Conservation (phyloP, 2,329 filamentous ascomycete genomes). For the Colletotrichum sp. region DNA sequence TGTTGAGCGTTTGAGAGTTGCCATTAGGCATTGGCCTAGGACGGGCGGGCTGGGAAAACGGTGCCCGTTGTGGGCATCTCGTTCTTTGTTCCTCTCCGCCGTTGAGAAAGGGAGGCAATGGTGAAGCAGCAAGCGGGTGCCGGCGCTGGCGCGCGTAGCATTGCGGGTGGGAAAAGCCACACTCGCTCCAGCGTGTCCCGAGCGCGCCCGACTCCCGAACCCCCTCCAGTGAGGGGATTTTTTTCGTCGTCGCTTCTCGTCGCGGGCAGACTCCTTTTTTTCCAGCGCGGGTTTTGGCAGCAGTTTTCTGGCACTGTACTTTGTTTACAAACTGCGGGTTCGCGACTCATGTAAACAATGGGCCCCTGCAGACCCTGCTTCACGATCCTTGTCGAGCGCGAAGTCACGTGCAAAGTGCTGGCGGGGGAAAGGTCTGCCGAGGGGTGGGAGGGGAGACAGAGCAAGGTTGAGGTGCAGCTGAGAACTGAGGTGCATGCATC, state of each 20-base stretch:
- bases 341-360: constrained; percentile 23
- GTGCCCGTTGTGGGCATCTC: background rate
- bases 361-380: constrained; percentile 9
- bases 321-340: constrained; percentile 18
- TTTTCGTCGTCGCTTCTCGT: background rate
- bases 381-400: constrained; percentile 6
- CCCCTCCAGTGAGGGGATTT: background rate
- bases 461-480: background rate
- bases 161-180: background rate
- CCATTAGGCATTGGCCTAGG: background rate
- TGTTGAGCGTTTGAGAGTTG: background rate
- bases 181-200: background rate
- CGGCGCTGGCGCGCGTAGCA: constrained; percentile 4
- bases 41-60: background rate
- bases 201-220: background rate
- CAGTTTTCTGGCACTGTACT: background rate
- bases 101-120: background rate
- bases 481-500: background rate
- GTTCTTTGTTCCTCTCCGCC: background rate
- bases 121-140: constrained; percentile 1
- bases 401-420: constrained; percentile 6
- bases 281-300: background rate
- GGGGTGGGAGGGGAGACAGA: background rate
- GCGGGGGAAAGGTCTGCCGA: background rate
- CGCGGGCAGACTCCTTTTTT: background rate